Conservation (phyloP, 2,329 filamentous ascomycete species). For the Microthyrium microscopicum region DNA sequence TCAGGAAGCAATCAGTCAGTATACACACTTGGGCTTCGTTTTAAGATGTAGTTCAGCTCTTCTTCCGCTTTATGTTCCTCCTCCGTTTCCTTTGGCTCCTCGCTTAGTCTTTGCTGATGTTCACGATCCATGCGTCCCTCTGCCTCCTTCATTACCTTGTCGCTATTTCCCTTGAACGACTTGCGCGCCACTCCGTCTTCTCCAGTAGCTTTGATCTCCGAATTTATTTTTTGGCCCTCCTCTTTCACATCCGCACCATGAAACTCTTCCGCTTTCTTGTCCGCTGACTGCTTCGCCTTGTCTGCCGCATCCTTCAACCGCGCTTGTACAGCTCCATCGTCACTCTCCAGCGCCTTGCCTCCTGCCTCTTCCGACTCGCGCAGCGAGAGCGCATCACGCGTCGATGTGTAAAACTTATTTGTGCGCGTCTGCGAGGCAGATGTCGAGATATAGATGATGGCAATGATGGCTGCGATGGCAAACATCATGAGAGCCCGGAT, state of each 20-base stretch:
- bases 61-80: constrained; percentile 49
- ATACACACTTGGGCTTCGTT: constrained; percentile 61
- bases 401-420: constrained; percentile 41
- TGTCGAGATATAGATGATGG: constrained; percentile 58
- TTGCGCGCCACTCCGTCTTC: constrained; percentile 28
- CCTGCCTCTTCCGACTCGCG: constrained; percentile 24
- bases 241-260: constrained; percentile 18
- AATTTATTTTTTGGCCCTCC: constrained; percentile 8
- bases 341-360: constrained; percentile 28
- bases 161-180: constrained; percentile 19
- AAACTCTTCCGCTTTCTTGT: constrained; percentile 43
- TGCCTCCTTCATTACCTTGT: constrained; percentile 22
- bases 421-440: constrained; percentile 35
- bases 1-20: background rate
- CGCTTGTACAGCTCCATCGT: constrained; percentile 38
- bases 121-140: constrained; percentile 12
- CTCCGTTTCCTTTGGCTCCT: constrained; percentile 32
- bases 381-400: constrained; percentile 32
- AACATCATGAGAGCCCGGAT: constrained; percentile 50
- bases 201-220: constrained; percentile 15
- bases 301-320: constrained; percentile 53
- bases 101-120: constrained; percentile 13
- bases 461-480: constrained; percentile 46
- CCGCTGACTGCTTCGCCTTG: constrained; percentile 50
- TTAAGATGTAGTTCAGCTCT: constrained; percentile 64